A percentile compares a stretch with the other conserved stretches of the same genome.
Conservation (phyloP, 768 basidiomycete genomes). For the Mycena amicta region DNA sequence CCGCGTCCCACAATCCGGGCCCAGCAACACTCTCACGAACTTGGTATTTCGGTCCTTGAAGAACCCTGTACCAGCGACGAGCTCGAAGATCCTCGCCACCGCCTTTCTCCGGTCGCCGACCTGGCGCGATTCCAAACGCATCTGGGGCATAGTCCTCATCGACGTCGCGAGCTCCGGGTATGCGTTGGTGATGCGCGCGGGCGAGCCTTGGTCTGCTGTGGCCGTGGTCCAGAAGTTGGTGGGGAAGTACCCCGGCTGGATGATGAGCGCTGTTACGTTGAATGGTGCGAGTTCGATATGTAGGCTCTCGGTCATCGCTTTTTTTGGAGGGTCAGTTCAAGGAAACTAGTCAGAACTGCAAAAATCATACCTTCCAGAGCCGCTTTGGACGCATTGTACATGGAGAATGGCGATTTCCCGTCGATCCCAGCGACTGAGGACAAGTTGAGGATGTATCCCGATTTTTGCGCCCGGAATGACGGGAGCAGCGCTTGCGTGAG, state of each 20-base stretch:
- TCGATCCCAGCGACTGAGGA: slow-evolving; percentile 26
- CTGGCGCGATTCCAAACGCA: slow-evolving; percentile 10
- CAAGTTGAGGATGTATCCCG: slow-evolving; percentile 30
- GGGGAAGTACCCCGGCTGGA: slow-evolving; percentile 33
- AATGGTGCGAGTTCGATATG: slow-evolving; percentile 29
- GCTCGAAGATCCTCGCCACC: slow-evolving; percentile 25
- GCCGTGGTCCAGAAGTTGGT: slow-evolving; percentile 25
- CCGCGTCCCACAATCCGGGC: slow-evolving; percentile 25
- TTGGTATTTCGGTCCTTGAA: slow-evolving; percentile 19
- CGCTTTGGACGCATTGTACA: slow-evolving; percentile 31
- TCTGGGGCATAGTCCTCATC: slow-evolving; percentile 13
- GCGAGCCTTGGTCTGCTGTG: not conserved
- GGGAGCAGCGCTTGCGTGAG: slow-evolving; percentile 31
- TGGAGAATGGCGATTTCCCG: slow-evolving; percentile 21
- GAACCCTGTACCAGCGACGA: slow-evolving; percentile 25
- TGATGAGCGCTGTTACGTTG: slow-evolving; percentile 25
- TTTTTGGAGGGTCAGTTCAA: not conserved
- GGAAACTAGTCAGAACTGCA: too few relatives aligned
- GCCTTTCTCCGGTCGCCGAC: slow-evolving; percentile 29
- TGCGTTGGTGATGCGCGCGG: slow-evolving; percentile 4
- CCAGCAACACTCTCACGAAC: slow-evolving; percentile 26
- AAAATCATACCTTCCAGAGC: slow-evolving; percentile 25
- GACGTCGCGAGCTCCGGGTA: slow-evolving; percentile 22
- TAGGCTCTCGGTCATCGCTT: slow-evolving; percentile 27
- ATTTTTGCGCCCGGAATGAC: slow-evolving; percentile 25